Percentiles rank a stretch among this genome's conserved stretches.
Conservation (phyloP, 805 yeast genomes). For the Saccharomyces kudriavzevii region DNA sequence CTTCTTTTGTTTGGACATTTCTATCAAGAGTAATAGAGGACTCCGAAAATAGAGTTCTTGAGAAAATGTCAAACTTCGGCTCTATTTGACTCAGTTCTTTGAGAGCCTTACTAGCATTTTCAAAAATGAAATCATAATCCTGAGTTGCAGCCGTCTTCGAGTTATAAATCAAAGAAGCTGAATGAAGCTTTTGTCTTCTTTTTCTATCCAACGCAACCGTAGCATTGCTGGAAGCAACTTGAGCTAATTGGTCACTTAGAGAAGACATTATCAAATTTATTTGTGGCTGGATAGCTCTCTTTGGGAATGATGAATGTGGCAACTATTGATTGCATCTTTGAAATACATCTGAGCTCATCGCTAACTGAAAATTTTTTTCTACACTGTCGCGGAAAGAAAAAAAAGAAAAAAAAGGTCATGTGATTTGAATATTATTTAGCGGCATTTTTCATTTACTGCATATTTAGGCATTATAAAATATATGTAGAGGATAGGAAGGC, state of each 20-base stretch:
- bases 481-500: too few species aligned
- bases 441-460: not conserved
- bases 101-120: slow-evolving; percentile 66
- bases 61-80: slow-evolving; percentile 63
- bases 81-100: slow-evolving; percentile 66
- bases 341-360: slow-evolving; percentile 1
- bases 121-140: slow-evolving; percentile 76
- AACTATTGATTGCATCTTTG: not conserved
- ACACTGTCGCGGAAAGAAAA: slow-evolving; percentile 2
- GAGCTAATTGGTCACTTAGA: slow-evolving; percentile 75
- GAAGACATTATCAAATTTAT: slow-evolving; percentile 38
- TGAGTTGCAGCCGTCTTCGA: slow-evolving; percentile 87
- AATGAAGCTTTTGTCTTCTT: slow-evolving; percentile 75
- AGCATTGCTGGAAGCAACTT: slow-evolving; percentile 53
- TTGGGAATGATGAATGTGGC: not conserved
- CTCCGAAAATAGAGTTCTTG: slow-evolving; percentile 69
- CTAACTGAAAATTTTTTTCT: not conserved
- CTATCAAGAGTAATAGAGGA: slow-evolving; percentile 75
- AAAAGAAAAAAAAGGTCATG: not conserved
- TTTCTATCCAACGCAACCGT: slow-evolving; percentile 81
- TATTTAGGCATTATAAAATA: not conserved
- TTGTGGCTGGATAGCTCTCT: not conserved
- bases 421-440: not conserved
- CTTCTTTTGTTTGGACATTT: slow-evolving; percentile 71
- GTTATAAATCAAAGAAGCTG: slow-evolving; percentile 80